phyloP scores from a whole-genome alignment of 768 basidiomycete genomes.

The Mycena albidolilacea region DNA sequence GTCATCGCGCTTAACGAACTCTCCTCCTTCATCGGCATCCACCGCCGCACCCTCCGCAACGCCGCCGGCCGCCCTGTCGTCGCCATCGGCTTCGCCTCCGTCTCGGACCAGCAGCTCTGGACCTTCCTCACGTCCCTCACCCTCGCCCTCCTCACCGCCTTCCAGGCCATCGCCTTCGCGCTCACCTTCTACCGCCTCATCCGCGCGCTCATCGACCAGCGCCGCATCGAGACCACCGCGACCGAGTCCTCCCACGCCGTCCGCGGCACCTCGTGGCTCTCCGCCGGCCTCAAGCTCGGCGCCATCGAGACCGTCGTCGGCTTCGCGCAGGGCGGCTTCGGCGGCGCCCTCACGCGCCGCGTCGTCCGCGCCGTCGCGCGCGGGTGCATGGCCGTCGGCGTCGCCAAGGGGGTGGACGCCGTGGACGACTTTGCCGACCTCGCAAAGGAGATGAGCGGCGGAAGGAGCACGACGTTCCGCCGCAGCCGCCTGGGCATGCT shows the following conservation, averaged over 20 bases:
- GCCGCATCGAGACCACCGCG: constrained; percentile 62
- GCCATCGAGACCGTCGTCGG: constrained; percentile 76
- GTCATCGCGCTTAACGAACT: constrained; percentile 70
- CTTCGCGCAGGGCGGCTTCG: constrained; percentile 70
- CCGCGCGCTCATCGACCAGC: constrained; percentile 64
- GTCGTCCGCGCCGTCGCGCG: constrained; percentile 70
- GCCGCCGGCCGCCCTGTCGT: constrained; percentile 35
- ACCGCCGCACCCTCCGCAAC: constrained; percentile 53
- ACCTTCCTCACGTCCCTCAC: constrained; percentile 72
- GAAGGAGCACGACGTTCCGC: constrained; percentile 41
- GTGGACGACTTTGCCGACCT: constrained; percentile 69
- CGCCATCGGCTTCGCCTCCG: constrained; percentile 59
- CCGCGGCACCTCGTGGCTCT: constrained; percentile 78
- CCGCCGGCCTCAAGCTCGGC: constrained; percentile 72
- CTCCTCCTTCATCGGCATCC: constrained; percentile 75
- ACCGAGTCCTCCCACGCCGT: constrained; percentile 65
- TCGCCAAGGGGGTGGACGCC: constrained; percentile 73
- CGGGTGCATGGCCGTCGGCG: constrained; percentile 70
- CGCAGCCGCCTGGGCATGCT: constrained; percentile 59
- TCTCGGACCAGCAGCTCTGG: constrained; percentile 59
- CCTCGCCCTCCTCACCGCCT: constrained; percentile 70
- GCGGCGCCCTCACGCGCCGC: constrained; percentile 67
- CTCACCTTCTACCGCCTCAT: constrained; percentile 73
- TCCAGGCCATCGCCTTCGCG: constrained; percentile 72
- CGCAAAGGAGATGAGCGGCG: constrained; percentile 52